These are phyloP conservation scores for Halophytophthora polymorphica DNA, from an alignment of 352 stramenopile genomes.

Conservation along the genomic window DNA sequence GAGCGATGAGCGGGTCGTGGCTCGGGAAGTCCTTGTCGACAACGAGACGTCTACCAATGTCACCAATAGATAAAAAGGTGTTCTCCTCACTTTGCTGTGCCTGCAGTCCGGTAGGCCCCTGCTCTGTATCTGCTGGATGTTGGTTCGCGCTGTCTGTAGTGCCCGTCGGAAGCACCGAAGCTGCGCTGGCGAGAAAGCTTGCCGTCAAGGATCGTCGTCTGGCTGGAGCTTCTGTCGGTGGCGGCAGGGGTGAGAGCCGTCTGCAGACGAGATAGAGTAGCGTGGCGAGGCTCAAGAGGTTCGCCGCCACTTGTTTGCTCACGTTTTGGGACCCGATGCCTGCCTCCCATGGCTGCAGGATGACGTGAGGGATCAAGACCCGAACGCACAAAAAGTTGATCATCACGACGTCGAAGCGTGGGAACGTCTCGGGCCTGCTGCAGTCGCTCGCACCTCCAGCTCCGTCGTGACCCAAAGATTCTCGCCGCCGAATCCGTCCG, in stretches of 20 bases:
- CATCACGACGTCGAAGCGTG: conserved; percentile 51
- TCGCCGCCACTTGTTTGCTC: conserved; percentile 23
- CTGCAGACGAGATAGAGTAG: conserved; percentile 49
- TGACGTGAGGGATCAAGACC: conserved; percentile 54
- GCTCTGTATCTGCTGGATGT: not conserved
- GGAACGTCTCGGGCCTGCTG: conserved; percentile 3
- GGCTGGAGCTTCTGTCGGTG: conserved; percentile 5
- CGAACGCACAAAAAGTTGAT: conserved; percentile 64
- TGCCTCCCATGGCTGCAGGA: conserved; percentile 47
- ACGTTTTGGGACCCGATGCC: conserved; percentile 31
- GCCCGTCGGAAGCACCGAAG: too few relatives aligned
- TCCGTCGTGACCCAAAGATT: not conserved
- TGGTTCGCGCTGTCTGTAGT: too few relatives aligned
- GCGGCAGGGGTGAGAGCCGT: conserved; percentile 40
- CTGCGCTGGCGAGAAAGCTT: too few relatives aligned
- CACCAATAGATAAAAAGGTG: conserved; percentile 27
- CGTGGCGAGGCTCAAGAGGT: conserved; percentile 47
- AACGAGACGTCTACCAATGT: conserved; percentile 26
- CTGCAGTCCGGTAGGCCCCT: not conserved
- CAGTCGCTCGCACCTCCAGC: not conserved
- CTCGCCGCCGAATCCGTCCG: not conserved
- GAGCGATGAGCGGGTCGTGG: conserved; percentile 17
- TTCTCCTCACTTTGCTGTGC: conserved; percentile 1
- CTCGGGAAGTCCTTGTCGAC: conserved; percentile 27
- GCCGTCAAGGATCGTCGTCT: too few relatives aligned